Conservation (phyloP, 164 flowering plant genomes). For the Berberis vulgaris region DNA sequence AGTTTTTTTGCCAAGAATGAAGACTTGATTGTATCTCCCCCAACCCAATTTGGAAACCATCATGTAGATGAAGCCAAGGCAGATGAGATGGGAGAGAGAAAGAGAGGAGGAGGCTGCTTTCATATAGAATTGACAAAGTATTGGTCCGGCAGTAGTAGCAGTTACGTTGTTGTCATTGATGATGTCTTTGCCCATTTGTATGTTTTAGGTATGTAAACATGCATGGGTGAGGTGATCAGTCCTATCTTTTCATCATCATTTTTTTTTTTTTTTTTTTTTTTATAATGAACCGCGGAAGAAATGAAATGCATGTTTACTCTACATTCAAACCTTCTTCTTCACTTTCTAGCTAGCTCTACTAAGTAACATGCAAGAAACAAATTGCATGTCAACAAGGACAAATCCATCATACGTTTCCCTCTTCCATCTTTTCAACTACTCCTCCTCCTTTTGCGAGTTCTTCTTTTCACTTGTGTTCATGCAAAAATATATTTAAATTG, state of each 20-base stretch:
- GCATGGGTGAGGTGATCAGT: too few relatives aligned
- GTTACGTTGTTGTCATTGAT: constrained; percentile 4
- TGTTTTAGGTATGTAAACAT: too few relatives aligned
- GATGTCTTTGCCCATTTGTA: not conserved
- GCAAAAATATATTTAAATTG: too few relatives aligned
- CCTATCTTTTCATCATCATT: too few relatives aligned
- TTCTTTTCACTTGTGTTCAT: not conserved
- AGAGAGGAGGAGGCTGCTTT: not conserved
- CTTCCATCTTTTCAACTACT: constrained; percentile 1
- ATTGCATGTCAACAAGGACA: not conserved
- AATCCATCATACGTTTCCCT: not conserved
- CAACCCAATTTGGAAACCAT: too few relatives aligned
- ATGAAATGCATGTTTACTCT: too few relatives aligned
- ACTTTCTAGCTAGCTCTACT: too few relatives aligned
- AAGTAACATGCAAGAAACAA: not conserved
- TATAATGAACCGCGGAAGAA: not conserved
- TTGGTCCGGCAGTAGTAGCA: not conserved
- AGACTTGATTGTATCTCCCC: too few relatives aligned
- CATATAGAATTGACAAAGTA: not conserved
- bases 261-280: not conserved
- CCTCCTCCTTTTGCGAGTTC: not conserved
- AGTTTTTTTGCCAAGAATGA: too few relatives aligned
- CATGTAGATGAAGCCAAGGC: too few relatives aligned
- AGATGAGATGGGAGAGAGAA: not conserved
- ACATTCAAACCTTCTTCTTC: too few relatives aligned